Evolutionary conservation across 441 rosid species (phyloP), one percentile per base, ranked within the genome.

Genomic region (Adansonia gregorii): DNA sequence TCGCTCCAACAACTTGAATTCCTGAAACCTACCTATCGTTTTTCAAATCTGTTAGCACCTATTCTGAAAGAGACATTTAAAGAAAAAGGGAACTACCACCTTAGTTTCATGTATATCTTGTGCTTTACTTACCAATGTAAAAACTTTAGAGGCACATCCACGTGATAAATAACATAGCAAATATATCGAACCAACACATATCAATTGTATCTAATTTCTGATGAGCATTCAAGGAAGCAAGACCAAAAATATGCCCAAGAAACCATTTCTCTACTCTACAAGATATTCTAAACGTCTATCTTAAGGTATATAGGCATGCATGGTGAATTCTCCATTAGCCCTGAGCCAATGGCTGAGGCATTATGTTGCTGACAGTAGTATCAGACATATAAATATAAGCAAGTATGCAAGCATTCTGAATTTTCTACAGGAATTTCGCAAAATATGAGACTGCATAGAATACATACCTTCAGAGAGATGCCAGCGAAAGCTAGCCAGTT

Each of bases 401-500:
- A 22, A 49, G 20, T 0, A 69, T 69, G 19, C 14, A 24, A 0
- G 20, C 2, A 68, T 68, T 68, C 58, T 43, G 68, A 69, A 17
- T 61, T n/a, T 55, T 48, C 5, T 24, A 24, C 27, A 24, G 27
- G 27, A 24, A 24, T 24, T 24, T 24, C 27, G 2, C 64, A 66
- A 56, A 61, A 17, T 8, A 27, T 0, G 27, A 61, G 22, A 58
- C 24, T 4, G 31, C n/a, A 31, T 27, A 31, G 63, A 54, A 31
- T 12, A 59, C 80, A 41, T 35, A 31, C 98, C 98, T 93, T 93
- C 80, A 12, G 94, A 86, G 56, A 95, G 89, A 89, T 91, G 99
- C 95, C 95, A 95, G 17, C 97, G 89, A 75, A 95, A 85, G 78
- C 90, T 93, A 77, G 98, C 86, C 74, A 93, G 81, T 82, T 85